Base-by-base conservation (phyloP, 371 early-diverging fungal genomes). In the Mucor sp. region DNA sequence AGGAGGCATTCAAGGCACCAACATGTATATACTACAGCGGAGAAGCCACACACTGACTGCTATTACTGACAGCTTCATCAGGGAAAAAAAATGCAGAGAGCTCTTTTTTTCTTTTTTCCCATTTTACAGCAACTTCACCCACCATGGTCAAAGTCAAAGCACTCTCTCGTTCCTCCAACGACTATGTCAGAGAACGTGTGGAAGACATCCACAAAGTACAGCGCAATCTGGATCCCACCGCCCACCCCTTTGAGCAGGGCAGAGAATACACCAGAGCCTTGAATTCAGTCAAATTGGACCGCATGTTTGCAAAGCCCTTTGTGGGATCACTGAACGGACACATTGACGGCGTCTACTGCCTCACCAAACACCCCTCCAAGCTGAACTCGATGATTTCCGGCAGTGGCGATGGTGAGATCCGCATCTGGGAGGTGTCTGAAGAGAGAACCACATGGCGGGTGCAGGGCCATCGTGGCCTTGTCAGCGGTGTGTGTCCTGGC, bases 241-340 rank as follows among this genome's bases (percentile, higher is more conserved):
- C 95, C 47, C 99, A 99, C 78, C 99, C 99, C 2, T 97, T 99
- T 60, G 95, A 97, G 78, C 87, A 91, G 72, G 97, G 97, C 30
- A 88, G 98, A 77, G 99, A 99, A 82, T 98, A 98, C 85, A 93
- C 94, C 23, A 85, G 99, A 27, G 99, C 99, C 21, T 83, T 99
- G 21, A 98, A 98, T 72, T 90, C 97, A 6, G 90, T 90, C 41
- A 99, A 99, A 77, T 77, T 99, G 33, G 99, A 99, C 64, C 86
- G 98, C 32, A 79, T 99, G 88, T 95, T 99, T 77, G 95, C 99
- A 63, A 99, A 99, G 77, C 99, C 99, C 12, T 99, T 99, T 77
- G 77, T 99, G 15, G 94, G 86, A 3, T 89, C 96, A 2, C 77
- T 99, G 19, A 78, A 82, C 44, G 97, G 97, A 0, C 99, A 99